phyloP scores from a whole-genome alignment of 345 rosid genomes.

The Acer negundo region DNA sequence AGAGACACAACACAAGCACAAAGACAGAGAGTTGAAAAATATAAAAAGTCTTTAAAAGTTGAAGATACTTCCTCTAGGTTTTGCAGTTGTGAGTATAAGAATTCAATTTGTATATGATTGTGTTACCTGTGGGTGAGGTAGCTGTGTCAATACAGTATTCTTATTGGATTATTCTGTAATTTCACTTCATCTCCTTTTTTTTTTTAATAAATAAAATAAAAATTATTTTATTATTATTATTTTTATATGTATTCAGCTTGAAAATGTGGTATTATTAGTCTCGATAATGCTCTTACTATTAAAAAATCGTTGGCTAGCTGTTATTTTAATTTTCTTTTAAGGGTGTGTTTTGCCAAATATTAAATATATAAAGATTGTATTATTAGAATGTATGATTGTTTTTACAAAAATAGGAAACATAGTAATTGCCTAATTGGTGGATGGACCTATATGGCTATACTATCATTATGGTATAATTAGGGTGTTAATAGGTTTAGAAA shows the following conservation, averaged over 20 bases:
- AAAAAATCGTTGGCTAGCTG: no score
- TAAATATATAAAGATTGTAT: background rate
- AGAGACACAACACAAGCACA: background rate
- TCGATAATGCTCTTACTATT: no score
- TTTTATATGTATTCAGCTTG: no score
- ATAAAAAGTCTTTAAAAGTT: background rate
- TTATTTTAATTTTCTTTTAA: background rate
- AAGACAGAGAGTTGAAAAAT: background rate
- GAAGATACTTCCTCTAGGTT: conserved; percentile 21
- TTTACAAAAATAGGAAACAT: background rate
- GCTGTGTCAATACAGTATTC: background rate
- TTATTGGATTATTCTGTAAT: background rate
- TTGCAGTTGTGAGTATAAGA: background rate
- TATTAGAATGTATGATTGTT: no score
- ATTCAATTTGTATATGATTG: background rate
- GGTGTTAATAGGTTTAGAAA: background rate
- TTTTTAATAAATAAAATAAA: no score
- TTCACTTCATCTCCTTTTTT: background rate
- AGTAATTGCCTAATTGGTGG: background rate
- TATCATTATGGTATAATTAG: background rate
- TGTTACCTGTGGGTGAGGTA: background rate
- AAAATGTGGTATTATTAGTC: no score
- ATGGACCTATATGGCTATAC: no score
- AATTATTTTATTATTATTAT: background rate
- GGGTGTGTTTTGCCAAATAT: background rate